A percentile compares a stretch with the other conserved stretches of the same genome.
Conservation (phyloP, 1,284 basidiomycete genomes). For the Marasmius oreades region DNA sequence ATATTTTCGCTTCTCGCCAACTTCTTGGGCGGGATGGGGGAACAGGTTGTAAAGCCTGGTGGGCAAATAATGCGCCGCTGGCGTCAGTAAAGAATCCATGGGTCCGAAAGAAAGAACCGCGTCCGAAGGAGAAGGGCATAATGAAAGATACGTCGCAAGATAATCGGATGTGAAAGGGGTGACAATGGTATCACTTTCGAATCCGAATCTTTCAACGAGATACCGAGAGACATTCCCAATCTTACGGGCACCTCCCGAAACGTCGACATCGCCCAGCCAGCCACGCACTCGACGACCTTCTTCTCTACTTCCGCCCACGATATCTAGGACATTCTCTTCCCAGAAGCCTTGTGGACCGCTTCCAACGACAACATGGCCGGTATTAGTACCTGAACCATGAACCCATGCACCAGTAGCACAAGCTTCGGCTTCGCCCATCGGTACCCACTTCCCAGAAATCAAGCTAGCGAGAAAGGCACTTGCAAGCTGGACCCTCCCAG, state of each 20-base stretch:
- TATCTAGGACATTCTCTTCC: constrained; percentile 75
- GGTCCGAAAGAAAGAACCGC: constrained; percentile 74
- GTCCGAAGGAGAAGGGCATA: constrained; percentile 66
- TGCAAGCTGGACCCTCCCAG: constrained; percentile 66
- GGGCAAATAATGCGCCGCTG: constrained; percentile 67
- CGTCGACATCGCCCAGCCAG: constrained; percentile 76
- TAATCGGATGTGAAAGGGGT: constrained; percentile 74
- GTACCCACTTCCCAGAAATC: constrained; percentile 66
- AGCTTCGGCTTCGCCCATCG: constrained; percentile 73
- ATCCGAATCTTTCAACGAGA: constrained; percentile 75
- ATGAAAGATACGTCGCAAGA: constrained; percentile 70
- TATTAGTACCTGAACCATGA: constrained; percentile 31
- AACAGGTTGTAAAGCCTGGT: constrained; percentile 67
- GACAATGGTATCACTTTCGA: constrained; percentile 74
- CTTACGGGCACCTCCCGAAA: constrained; percentile 52
- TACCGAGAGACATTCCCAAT: constrained; percentile 68
- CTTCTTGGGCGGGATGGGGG: constrained; percentile 76
- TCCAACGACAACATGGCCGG: constrained; percentile 20
- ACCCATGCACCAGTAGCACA: constrained; percentile 75
- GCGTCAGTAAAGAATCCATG: constrained; percentile 70
- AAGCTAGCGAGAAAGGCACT: constrained; percentile 71
- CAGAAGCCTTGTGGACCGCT: constrained; percentile 45
- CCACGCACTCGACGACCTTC: constrained; percentile 64
- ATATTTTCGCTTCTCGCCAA: constrained; percentile 67
- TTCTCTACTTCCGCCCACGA: constrained; percentile 69